phyloP scores from a whole-genome alignment of 2,329 filamentous ascomycete genomes.

The Dactylellina haptotyla region DNA sequence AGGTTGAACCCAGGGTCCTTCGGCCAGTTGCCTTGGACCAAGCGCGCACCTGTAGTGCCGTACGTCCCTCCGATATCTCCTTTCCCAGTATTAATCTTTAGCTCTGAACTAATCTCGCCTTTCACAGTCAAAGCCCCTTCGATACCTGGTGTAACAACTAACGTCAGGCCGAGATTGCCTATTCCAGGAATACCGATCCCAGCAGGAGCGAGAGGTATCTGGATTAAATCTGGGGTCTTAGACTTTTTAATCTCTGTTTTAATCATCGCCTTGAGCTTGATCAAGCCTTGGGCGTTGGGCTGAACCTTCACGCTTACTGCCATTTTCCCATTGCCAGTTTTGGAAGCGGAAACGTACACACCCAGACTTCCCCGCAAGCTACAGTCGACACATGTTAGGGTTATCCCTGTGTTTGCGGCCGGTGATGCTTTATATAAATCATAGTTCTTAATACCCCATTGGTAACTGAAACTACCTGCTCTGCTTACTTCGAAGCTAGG shows the following conservation, averaged over 20 bases:
- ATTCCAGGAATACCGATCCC: slow-evolving; percentile 8
- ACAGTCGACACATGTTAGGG: neutral
- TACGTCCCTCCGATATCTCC: neutral
- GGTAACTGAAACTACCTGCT: neutral
- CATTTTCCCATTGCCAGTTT: neutral
- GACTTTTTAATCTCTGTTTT: neutral
- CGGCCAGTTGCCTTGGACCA: neutral
- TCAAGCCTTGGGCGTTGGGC: neutral
- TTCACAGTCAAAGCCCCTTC: neutral
- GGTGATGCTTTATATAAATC: slow-evolving; percentile 1
- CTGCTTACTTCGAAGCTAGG: too few species aligned
- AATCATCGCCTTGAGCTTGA: neutral
- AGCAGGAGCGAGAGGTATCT: neutral
- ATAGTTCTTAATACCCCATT: neutral
- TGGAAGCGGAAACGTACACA: neutral
- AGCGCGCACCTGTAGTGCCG: neutral
- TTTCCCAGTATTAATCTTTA: neutral
- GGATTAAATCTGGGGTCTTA: neutral
- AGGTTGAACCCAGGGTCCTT: neutral
- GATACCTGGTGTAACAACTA: slow-evolving; percentile 3
- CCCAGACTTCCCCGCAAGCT: neutral
- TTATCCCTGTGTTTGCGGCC: neutral
- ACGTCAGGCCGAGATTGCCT: neutral
- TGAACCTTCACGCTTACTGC: neutral
- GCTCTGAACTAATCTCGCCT: neutral